Conservation (phyloP, 768 basidiomycete species). For the Auriscalpium orientale region DNA sequence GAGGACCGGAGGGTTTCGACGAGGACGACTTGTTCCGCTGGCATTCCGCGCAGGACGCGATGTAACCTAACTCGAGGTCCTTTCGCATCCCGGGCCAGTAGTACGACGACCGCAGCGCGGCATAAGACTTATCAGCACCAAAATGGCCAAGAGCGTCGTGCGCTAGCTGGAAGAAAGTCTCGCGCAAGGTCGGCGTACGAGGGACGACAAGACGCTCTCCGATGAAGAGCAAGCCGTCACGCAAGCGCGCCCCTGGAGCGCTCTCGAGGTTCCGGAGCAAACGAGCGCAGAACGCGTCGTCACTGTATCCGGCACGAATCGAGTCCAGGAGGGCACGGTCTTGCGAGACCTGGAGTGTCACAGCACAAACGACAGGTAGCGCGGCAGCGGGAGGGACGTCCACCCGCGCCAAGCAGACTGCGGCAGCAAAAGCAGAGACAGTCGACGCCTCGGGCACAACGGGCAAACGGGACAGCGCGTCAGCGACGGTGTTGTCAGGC, state of each 20-base stretch:
- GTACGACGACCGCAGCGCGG: background rate
- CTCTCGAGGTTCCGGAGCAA: background rate
- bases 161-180: background rate
- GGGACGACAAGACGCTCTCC: constrained; percentile 19
- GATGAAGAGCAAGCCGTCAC: constrained; percentile 14
- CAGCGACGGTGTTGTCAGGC: constrained; percentile 11
- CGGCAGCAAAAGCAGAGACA: too few relatives aligned
- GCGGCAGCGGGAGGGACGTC: too few relatives aligned
- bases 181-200: constrained; percentile 2
- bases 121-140: constrained; percentile 6
- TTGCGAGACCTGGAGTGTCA: constrained; percentile 12
- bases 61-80: constrained; percentile 20
- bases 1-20: constrained; percentile 16
- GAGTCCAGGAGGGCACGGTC: constrained; percentile 9
- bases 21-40: constrained; percentile 25
- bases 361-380: constrained; percentile 5
- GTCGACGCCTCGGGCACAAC: background rate
- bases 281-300: constrained; percentile 7
- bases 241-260: background rate
- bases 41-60: constrained; percentile 22
- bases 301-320: constrained; percentile 2
- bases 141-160: constrained; percentile 13
- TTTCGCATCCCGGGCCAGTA: constrained; percentile 22
- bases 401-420: background rate
- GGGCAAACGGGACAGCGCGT: constrained; percentile 12